Evolutionary conservation across 2,329 filamentous ascomycete genomes (phyloP), one percentile per base, ranked within the genome.

Genomic region (Talaromyces sp.): DNA sequence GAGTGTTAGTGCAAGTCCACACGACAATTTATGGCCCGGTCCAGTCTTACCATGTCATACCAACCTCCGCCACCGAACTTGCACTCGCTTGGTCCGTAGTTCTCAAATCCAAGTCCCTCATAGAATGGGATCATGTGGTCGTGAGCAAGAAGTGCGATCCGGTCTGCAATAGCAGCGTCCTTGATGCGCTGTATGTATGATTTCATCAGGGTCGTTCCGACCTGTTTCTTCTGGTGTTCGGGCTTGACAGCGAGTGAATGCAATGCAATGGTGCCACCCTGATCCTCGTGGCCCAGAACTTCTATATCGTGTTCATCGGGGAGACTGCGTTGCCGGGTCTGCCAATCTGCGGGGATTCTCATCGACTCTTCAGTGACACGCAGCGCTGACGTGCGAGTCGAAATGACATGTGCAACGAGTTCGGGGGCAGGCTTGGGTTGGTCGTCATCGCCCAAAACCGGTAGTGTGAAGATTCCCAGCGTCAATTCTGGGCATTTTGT

Each of bases 211-310:
- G 88, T 86, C 65, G 84, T 86, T 17, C 90, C 93, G 2, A 96
- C 80, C 1, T 91, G 89, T 61, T 87, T 85, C 36, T 85, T 82
- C 66, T 95, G 91, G 61, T 92, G 85, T 62, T 87, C 84, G 0
- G 91, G 91, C 59, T 89, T 81, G 6, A 96, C 88, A 19, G 90
- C 91, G 5, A 97, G 81, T 0, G 90, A 93, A 75, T 97, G 93
- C 56, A 96, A 78, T 60, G 87, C 91, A 60, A 96, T 82, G 0
- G 91, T 96, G 51, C 86, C 78, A 44, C 92, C 92, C 17, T 80
- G 78, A 62, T 91, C 85, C 67, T 89, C 85, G 74, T 96, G 91
- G 33, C 91, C 91, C 10, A 86, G 70, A 1, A 74, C 71, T 39
- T 82, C 79, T 54, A 76, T 72, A 58, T 79, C 75, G 58, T 71